Evolutionary conservation across 495 filamentous ascomycete genomes (phyloP).

Genomic region (Niebla homalea): DNA sequence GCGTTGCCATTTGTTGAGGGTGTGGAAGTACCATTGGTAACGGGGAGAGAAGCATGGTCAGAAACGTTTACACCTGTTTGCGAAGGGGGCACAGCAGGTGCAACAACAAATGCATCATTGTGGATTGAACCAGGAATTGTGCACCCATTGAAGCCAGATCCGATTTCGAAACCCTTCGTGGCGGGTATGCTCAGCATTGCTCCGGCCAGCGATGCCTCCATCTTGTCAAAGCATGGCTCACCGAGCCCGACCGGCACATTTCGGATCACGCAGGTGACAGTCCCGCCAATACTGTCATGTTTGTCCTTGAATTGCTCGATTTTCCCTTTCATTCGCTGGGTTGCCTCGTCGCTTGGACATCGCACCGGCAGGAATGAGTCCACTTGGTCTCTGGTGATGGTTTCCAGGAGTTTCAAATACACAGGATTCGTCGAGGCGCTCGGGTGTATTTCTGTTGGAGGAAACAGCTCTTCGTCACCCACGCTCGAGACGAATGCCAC

Average conservation of each 20-base stretch:
- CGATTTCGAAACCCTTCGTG: slow-evolving; percentile 94
- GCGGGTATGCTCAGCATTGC: slow-evolving; percentile 97
- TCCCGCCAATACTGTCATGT: slow-evolving; percentile 84
- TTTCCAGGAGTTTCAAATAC: slow-evolving; percentile 64
- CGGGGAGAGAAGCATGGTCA: slow-evolving; percentile 19
- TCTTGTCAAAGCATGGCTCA: slow-evolving; percentile 92
- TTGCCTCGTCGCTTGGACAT: slow-evolving; percentile 57
- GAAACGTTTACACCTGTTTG: slow-evolving; percentile 14
- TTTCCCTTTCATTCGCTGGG: slow-evolving; percentile 59
- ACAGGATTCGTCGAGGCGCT: slow-evolving; percentile 65
- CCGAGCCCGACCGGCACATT: slow-evolving; percentile 74
- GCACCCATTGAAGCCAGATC: slow-evolving; percentile 69
- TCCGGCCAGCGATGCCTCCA: slow-evolving; percentile 86
- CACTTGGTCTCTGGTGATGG: slow-evolving; percentile 63
- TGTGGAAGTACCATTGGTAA: slow-evolving; percentile 17
- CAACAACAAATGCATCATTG: slow-evolving; percentile 78
- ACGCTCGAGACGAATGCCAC: slow-evolving; percentile 83
- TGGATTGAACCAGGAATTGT: slow-evolving; percentile 80
- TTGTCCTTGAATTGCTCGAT: slow-evolving; percentile 61
- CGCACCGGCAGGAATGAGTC: slow-evolving; percentile 75
- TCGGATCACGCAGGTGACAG: slow-evolving; percentile 89
- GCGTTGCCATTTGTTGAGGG: slow-evolving; percentile 24
- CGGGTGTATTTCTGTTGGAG: slow-evolving; percentile 62
- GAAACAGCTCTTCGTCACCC: slow-evolving; percentile 70
- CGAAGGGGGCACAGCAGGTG: slow-evolving; percentile 24